Evolutionary conservation across 129 eudicot species (phyloP).

Genomic region (Daucus carota): DH1_v3.0 NC_030387.2:39081501-39082000

Average conservation of each 20-base stretch:
- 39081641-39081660: background rate
- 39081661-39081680: background rate
- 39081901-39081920: slow-evolving; percentile 38
- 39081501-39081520: slow-evolving; percentile 60
- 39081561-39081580: slow-evolving; percentile 29
- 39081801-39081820: background rate
- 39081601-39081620: background rate
- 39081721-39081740: background rate
- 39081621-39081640: slow-evolving; percentile 2
- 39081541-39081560: slow-evolving; percentile 28
- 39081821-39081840: slow-evolving; percentile 3
- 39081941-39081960: slow-evolving; percentile 30
- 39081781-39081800: background rate
- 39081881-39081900: slow-evolving; percentile 78
- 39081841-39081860: slow-evolving; percentile 37
- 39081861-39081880: slow-evolving; percentile 40
- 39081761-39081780: background rate
- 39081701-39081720: background rate
- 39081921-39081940: slow-evolving; percentile 49
- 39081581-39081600: slow-evolving; percentile 9
- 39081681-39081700: background rate
- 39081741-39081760: background rate
- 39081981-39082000: background rate
- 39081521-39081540: slow-evolving; percentile 64
- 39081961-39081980: background rate